phyloP scores from a whole-genome alignment of 148 eudicot species.

The Oxyria digyna region DNA sequence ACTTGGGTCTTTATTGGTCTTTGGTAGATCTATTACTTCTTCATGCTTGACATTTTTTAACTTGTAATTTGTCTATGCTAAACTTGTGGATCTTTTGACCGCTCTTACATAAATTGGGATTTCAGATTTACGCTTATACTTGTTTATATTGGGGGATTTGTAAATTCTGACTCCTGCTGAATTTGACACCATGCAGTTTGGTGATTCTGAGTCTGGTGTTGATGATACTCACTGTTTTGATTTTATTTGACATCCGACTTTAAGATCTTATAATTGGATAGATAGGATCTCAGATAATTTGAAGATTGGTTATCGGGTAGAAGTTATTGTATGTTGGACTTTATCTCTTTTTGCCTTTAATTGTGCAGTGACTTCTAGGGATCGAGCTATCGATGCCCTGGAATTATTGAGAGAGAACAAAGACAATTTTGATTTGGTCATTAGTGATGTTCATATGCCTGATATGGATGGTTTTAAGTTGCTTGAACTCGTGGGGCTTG shows the following conservation, averaged over 20 bases:
- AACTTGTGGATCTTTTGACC: not conserved
- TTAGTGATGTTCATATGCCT: conserved; percentile 57
- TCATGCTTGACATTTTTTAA: not conserved
- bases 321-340: not conserved
- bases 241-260: not conserved
- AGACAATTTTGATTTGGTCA: conserved; percentile 20
- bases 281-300: not conserved
- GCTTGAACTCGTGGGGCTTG: conserved; percentile 77
- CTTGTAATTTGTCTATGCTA: not conserved
- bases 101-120: not conserved
- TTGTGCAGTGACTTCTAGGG: conserved; percentile 54
- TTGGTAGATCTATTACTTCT: not conserved
- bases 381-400: conserved; percentile 47
- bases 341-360: not conserved
- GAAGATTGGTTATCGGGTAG: not conserved
- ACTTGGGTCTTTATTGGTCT: not conserved
- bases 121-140: not conserved
- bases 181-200: not conserved
- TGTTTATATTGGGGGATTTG: not conserved
- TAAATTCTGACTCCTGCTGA: not conserved
- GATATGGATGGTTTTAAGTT: conserved; percentile 95
- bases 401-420: conserved; percentile 49
- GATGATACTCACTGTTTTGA: not conserved
- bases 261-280: not conserved
- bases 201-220: not conserved